Conservation (phyloP, 208 protist species). For the Angomonas deanei region DNA sequence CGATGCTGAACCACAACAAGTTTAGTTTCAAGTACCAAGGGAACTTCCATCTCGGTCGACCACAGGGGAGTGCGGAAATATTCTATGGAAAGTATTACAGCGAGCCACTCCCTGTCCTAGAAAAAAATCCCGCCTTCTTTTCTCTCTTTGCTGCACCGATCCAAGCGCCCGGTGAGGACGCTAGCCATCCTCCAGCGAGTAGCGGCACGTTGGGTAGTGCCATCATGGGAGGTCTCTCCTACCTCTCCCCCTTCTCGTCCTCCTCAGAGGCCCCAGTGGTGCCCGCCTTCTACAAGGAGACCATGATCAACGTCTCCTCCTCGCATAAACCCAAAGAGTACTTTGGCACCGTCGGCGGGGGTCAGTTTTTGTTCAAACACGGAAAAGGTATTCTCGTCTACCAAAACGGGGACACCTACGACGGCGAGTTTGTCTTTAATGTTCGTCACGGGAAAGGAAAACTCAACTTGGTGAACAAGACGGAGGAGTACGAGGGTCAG, state of each 20-base stretch:
- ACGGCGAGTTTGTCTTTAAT: constrained; percentile 8
- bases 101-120: constrained; percentile 9
- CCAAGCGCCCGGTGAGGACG: constrained; percentile 2
- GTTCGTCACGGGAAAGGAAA: neutral
- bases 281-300: neutral
- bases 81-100: constrained; percentile 21
- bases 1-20: neutral
- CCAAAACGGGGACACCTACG: constrained; percentile 6
- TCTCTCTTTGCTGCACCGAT: constrained; percentile 15
- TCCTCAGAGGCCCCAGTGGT: constrained; percentile 8
- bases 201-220: neutral
- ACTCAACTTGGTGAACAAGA: constrained; percentile 24
- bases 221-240: constrained; percentile 48
- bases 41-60: constrained; percentile 26
- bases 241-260: constrained; percentile 68
- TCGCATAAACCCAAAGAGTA: constrained; percentile 36
- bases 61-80: constrained; percentile 38
- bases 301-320: neutral
- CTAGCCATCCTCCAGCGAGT: neutral
- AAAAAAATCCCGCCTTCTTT: neutral
- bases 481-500: constrained; percentile 79
- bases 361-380: constrained; percentile 32
- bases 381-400: constrained; percentile 64
- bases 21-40: constrained; percentile 80
- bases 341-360: constrained; percentile 54